These are phyloP conservation scores for Penicillium fuscoglaucum DNA, from an alignment of 2,329 filamentous ascomycete genomes.

Conservation along the genomic window DNA sequence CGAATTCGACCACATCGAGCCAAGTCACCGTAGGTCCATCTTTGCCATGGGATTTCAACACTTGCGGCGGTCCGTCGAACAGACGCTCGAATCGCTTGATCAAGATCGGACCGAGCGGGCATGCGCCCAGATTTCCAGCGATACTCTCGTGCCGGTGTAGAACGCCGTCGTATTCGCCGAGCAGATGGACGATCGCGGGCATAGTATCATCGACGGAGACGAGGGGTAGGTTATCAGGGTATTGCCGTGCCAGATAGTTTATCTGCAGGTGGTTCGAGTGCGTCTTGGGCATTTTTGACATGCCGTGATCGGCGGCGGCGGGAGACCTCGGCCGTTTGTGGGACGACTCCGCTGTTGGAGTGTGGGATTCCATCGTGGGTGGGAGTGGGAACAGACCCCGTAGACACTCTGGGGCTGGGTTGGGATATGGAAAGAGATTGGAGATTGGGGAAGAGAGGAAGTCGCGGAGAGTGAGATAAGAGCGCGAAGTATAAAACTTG, in stretches of 20 bases:
- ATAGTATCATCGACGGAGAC: slow-evolving; percentile 69
- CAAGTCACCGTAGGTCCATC: slow-evolving; percentile 67
- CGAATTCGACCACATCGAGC: slow-evolving; percentile 83
- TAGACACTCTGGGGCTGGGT: background rate
- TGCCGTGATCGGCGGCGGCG: slow-evolving; percentile 42
- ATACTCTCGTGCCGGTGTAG: slow-evolving; percentile 83
- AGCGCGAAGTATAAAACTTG: slow-evolving; percentile 5
- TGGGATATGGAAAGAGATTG: background rate
- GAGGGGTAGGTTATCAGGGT: slow-evolving; percentile 61
- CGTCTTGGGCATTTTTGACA: slow-evolving; percentile 56
- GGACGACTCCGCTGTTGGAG: slow-evolving; percentile 39
- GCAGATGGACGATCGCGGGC: slow-evolving; percentile 68
- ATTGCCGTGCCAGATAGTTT: slow-evolving; percentile 66
- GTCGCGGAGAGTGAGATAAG: background rate
- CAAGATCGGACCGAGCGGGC: slow-evolving; percentile 76
- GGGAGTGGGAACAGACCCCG: background rate
- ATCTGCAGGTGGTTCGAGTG: slow-evolving; percentile 63
- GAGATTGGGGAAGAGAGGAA: background rate
- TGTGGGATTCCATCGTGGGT: slow-evolving; percentile 36
- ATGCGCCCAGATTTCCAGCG: slow-evolving; percentile 79
- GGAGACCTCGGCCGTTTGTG: slow-evolving; percentile 50
- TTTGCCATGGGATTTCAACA: slow-evolving; percentile 63
- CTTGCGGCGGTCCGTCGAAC: slow-evolving; percentile 76
- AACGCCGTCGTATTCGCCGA: slow-evolving; percentile 81
- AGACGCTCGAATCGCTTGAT: slow-evolving; percentile 83